Percentiles rank a stretch among this genome's conserved stretches.
Evolutionary conservation across 805 yeast species (phyloP).

Genomic region (Metschnikowia baotianmanensis): DNA sequence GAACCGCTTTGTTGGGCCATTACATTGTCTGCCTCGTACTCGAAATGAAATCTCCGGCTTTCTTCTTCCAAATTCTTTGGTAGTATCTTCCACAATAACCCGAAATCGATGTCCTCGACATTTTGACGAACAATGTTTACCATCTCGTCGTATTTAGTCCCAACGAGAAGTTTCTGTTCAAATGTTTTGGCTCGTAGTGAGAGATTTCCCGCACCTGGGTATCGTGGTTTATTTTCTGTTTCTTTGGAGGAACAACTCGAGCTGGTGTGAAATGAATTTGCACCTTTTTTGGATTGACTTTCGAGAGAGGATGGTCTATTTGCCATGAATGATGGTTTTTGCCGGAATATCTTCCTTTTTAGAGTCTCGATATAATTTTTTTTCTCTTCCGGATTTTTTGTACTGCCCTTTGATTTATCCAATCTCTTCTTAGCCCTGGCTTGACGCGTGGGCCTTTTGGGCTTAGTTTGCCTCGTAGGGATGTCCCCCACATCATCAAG

Average conservation of each 20-base stretch:
- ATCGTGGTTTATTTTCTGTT: too few relatives aligned
- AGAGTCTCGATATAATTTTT: neutral
- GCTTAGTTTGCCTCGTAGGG: slow-evolving; percentile 5
- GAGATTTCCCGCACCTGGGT: too few relatives aligned
- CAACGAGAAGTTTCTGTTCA: slow-evolving; percentile 18
- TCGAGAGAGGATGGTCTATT: neutral
- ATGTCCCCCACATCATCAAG: slow-evolving; percentile 4
- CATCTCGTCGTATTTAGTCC: slow-evolving; percentile 21
- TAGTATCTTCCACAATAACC: slow-evolving; percentile 23
- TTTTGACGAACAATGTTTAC: slow-evolving; percentile 19
- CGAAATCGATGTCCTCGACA: slow-evolving; percentile 23
- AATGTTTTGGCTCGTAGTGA: slow-evolving; percentile 13
- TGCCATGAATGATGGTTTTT: neutral
- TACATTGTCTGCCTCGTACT: slow-evolving; percentile 5
- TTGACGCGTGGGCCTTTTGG: neutral
- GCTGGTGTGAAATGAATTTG: neutral
- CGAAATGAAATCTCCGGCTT: slow-evolving; percentile 18
- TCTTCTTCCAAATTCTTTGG: slow-evolving; percentile 28
- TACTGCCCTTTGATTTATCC: neutral
- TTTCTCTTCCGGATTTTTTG: neutral
- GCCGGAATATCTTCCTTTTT: slow-evolving; percentile 1
- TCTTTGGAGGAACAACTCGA: neutral
- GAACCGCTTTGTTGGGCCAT: slow-evolving; percentile 8
- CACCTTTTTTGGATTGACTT: too few relatives aligned
- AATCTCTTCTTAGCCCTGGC: neutral